Conservation (phyloP, 176 grass and related monocot genomes). For the Raddia distichophylla region DNA sequence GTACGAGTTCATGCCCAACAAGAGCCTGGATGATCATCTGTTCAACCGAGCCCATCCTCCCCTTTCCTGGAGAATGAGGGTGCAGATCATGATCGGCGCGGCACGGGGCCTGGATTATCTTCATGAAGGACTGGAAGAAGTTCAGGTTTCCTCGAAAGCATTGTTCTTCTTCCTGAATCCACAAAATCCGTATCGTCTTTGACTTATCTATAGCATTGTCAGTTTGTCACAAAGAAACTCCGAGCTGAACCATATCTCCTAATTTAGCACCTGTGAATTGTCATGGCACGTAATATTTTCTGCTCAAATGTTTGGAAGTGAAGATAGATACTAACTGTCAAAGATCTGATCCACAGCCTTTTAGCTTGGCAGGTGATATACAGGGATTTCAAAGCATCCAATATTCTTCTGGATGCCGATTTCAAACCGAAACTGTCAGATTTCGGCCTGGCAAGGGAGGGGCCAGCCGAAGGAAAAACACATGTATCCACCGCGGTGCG, state of each 20-base stretch:
- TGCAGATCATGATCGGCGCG: slow-evolving; percentile 71
- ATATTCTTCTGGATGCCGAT: slow-evolving; percentile 72
- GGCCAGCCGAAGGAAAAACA: slow-evolving; percentile 67
- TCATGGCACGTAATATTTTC: neutral
- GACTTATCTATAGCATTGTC: neutral
- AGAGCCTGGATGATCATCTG: slow-evolving; percentile 82
- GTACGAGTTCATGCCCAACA: slow-evolving; percentile 95
- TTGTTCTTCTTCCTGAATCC: neutral
- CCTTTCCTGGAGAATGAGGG: slow-evolving; percentile 65
- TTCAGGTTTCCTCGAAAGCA: slow-evolving; percentile 60
- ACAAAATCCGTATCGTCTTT: neutral
- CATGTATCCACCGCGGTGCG: slow-evolving; percentile 82
- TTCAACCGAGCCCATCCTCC: slow-evolving; percentile 68
- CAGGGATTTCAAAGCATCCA: slow-evolving; percentile 91
- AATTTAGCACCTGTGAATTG: neutral
- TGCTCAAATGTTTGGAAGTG: neutral
- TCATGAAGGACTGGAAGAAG: slow-evolving; percentile 70
- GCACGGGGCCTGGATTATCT: slow-evolving; percentile 68
- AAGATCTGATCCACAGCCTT: slow-evolving; percentile 10
- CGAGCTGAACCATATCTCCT: neutral
- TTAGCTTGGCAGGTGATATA: slow-evolving; percentile 77
- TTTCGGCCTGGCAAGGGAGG: slow-evolving; percentile 84
- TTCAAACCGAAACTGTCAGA: slow-evolving; percentile 86
- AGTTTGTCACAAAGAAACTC: slow-evolving; percentile 35
- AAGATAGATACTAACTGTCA: too few species aligned